A percentile compares a stretch with the other conserved stretches of the same genome.
Conservation (phyloP, 2,329 filamentous ascomycete genomes). For the Phaeophleospora eucalypticola region DNA sequence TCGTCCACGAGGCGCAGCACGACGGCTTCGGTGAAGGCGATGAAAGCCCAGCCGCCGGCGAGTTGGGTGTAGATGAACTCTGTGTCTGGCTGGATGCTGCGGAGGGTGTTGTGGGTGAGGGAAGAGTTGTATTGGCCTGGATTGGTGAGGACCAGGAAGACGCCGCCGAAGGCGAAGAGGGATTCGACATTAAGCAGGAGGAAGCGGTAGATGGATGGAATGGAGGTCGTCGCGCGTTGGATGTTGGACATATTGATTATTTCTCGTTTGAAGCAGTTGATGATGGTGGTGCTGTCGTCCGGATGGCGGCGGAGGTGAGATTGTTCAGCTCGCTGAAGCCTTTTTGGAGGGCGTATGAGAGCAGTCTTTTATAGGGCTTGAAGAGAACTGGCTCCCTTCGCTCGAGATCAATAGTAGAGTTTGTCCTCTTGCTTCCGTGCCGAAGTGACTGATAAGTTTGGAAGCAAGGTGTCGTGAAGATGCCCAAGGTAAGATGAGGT, state of each 20-base stretch:
- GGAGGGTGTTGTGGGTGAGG: conserved; percentile 22
- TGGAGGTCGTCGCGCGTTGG: conserved; percentile 23
- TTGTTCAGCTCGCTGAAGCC: too few relatives aligned
- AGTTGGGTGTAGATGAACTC: conserved; percentile 29
- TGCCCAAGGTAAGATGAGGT: too few relatives aligned
- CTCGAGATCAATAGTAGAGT: too few relatives aligned
- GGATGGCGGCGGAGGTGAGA: too few relatives aligned
- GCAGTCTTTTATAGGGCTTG: too few relatives aligned
- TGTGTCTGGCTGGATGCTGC: conserved; percentile 20
- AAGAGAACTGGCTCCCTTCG: too few relatives aligned
- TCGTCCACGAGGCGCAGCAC: conserved; percentile 30
- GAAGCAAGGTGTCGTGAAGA: too few relatives aligned
- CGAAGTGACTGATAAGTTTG: too few relatives aligned
- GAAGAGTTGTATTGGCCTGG: conserved; percentile 21
- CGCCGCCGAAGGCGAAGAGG: conserved; percentile 26
- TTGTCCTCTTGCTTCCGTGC: too few relatives aligned
- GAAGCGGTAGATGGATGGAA: conserved; percentile 25
- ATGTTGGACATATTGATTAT: conserved; percentile 9
- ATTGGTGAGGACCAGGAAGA: conserved; percentile 19
- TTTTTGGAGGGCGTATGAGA: too few relatives aligned
- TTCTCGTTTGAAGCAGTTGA: not conserved
- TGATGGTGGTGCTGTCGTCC: too few relatives aligned
- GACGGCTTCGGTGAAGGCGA: conserved; percentile 28
- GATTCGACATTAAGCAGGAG: conserved; percentile 28
- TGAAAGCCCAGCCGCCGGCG: conserved; percentile 28